Evolutionary conservation across 306 rosid species (phyloP), one percentile per base, ranked within the genome.

Genomic region (Abrus pulchellus): DNA sequence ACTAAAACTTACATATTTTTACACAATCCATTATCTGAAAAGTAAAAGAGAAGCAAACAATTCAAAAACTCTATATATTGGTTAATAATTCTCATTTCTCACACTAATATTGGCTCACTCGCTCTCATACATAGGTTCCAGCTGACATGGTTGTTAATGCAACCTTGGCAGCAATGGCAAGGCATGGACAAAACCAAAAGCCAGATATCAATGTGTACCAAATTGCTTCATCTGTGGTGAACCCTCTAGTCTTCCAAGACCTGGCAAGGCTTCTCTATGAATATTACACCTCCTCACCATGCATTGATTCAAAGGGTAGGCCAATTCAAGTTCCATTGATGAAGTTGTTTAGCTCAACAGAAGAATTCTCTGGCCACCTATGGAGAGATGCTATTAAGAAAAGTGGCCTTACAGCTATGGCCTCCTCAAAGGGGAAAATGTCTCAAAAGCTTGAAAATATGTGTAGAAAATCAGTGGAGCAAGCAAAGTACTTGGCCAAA

Each of bases 91-190:
- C 55, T 9, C 36, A 66, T 43, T 41, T 40, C 27, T 72, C 34
- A 61, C 45, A 66, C 36, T 65, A 34, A 68, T 20, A 78, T 3
- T 30, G 44, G 7, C 55, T 83, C 55, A 71, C 65, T 68, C 75
- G 62, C 38, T 55, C 41, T 70, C 56, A 64, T 60, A 36, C 13
- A 62, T 76, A 95, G 99, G 98, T 93, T 2, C 97, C 98, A 62
- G 98, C 94, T 14, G 99, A 95, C 83, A 93, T 95, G 98, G 99
- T 95, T 45, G 97, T 92, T 4, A 95, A 90, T 60, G 97, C 99
- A 83, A 95, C 88, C 33, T 60, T 95, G 83, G 98, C 99, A 7
- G 99, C 98, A 7, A 93, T 95, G 82, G 93, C 98, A 48, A 90
- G 81, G 66, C 99, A 93, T 76, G 99, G 97, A 80, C 44, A 55